Base-by-base conservation (phyloP, 1,284 basidiomycete genomes). In the Porphyrellus sp. region DNA sequence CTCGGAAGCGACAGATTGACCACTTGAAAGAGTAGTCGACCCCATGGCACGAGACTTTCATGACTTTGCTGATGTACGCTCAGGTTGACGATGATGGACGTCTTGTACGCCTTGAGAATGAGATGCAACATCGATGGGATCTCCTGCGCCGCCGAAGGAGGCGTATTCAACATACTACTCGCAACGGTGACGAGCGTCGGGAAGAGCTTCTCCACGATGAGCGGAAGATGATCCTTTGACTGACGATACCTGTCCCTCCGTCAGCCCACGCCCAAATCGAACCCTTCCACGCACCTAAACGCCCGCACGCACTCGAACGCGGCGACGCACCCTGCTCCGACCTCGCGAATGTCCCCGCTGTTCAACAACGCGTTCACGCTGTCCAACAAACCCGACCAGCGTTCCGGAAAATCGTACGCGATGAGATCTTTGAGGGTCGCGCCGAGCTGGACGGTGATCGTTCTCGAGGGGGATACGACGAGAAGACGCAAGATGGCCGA, bases 81-180 rank as follows among this genome's bases (percentile, higher is more conserved):
- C 15, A 94, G 76, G 47, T 85, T 79, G 44, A 89, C 76, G 27
- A 86, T 77, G 64, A 91, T 88, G 45, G 84, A 86, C 1, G 84
- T 86, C 63, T 84, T 87, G 75, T 93, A 93, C 0, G 88, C 79
- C 64, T 93, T 93, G 55, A 92, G 75, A 54, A 93, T 88, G 46
- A 89, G 76, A 62, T 92, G 89, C 27, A 93, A 75, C 74, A 93
- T 85, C 6, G 82, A 77, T 1, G 88, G 89, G 37, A 87, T 84
- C 55, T 89, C 86, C 41, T 83, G 79, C 15, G 80, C 75, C 0
- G 80, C 47, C 30, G 76, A 75, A 1, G 83, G 80, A 2, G 83
- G 80, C 4, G 82, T 77, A 37, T 79, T 74, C 44, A 90, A 70
- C 70, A 90, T 81, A 54, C 82, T 76, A 0, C 75, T 73, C 9